phyloP scores from a whole-genome alignment of 352 stramenopile species.

The Phytophthora brassicae region DNA sequence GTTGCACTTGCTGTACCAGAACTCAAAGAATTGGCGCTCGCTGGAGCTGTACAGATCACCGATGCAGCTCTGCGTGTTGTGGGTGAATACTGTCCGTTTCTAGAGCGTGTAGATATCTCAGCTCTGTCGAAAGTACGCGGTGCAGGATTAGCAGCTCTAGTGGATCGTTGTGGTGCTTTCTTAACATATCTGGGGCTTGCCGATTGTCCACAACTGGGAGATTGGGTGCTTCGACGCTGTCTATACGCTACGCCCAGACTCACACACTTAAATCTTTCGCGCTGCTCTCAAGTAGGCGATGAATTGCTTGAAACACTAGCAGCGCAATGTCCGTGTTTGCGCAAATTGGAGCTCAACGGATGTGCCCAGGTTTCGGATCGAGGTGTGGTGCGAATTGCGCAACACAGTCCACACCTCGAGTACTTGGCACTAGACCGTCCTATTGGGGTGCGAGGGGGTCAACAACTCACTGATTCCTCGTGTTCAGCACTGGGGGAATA shows the following conservation, averaged over 20 bases:
- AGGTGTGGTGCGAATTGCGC: conserved; percentile 80
- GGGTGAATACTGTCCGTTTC: conserved; percentile 42
- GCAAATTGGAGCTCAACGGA: conserved; percentile 70
- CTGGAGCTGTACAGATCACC: conserved; percentile 42
- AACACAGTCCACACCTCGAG: conserved; percentile 71
- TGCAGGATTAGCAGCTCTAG: conserved; percentile 63
- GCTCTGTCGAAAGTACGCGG: conserved; percentile 46
- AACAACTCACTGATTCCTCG: conserved; percentile 88
- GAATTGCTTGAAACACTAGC: conserved; percentile 81
- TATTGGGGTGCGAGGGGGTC: conserved; percentile 40
- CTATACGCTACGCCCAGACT: conserved; percentile 60
- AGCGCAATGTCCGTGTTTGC: conserved; percentile 64
- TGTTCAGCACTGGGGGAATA: conserved; percentile 78
- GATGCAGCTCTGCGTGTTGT: conserved; percentile 60
- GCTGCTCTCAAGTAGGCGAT: conserved; percentile 85
- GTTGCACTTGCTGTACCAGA: conserved; percentile 51
- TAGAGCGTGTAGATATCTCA: conserved; percentile 61
- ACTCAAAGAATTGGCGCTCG: conserved; percentile 62
- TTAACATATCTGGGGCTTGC: conserved; percentile 42
- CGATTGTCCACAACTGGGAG: conserved; percentile 55
- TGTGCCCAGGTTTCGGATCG: conserved; percentile 85
- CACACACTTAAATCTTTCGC: conserved; percentile 61
- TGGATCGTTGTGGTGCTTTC: conserved; percentile 49
- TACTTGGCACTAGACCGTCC: conserved; percentile 69
- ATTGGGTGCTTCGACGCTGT: conserved; percentile 74